A percentile compares a stretch with the other conserved stretches of the same genome.
These are phyloP conservation scores for Termitomyces sp. DNA, from an alignment of 768 basidiomycete species.

Conservation along the genomic window DNA sequence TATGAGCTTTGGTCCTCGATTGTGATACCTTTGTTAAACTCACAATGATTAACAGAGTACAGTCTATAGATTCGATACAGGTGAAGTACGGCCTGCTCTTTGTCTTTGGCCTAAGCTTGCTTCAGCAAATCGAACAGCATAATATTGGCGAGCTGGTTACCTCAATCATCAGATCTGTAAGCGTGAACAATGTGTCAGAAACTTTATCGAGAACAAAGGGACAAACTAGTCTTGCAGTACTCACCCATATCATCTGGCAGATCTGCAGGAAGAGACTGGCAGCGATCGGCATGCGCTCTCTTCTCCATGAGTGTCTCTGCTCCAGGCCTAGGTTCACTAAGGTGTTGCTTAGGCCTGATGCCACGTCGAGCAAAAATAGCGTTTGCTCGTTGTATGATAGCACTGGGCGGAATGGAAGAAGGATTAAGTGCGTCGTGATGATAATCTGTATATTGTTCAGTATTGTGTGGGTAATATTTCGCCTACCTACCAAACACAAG, in stretches of 20 bases:
- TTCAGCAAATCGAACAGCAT: not conserved
- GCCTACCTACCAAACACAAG: conserved; percentile 49
- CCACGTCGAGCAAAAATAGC: conserved; percentile 70
- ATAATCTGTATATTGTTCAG: conserved; percentile 39
- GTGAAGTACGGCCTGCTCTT: conserved; percentile 91
- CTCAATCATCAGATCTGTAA: conserved; percentile 82
- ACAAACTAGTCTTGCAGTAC: conserved; percentile 14
- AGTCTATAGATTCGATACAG: conserved; percentile 74
- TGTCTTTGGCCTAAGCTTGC: conserved; percentile 61
- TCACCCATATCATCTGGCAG: conserved; percentile 64
- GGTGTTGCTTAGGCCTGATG: conserved; percentile 88
- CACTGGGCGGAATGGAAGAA: conserved; percentile 50
- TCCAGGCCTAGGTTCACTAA: conserved; percentile 85
- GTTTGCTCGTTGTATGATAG: conserved; percentile 71
- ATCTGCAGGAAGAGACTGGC: conserved; percentile 56
- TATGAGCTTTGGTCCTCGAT: not conserved
- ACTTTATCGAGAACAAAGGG: conserved; percentile 4
- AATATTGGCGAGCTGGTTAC: conserved; percentile 16
- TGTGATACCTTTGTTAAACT: conserved; percentile 13
- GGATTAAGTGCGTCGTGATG: conserved; percentile 77
- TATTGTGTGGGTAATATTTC: conserved; percentile 18
- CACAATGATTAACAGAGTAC: conserved; percentile 56
- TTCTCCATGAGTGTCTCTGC: conserved; percentile 80
- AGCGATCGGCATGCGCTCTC: conserved; percentile 84
- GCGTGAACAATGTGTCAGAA: conserved; percentile 1